Base-by-base conservation (phyloP, 2,329 filamentous ascomycete species). In the Aspergillus fumigatiaffinis region DNA sequence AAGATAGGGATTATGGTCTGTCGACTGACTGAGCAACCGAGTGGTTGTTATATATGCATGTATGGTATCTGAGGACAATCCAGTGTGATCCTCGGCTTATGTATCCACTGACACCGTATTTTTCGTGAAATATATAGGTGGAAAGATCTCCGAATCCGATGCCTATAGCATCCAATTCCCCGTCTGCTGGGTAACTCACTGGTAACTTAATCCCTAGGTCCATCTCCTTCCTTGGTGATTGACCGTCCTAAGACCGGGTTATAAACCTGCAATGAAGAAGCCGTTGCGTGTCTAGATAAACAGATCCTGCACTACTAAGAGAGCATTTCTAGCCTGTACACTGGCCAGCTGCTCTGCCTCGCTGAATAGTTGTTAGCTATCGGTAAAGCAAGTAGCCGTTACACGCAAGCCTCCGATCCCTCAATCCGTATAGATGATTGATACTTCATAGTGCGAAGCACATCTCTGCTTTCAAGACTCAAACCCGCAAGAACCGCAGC, bases 191-290 rank as follows among this genome's bases (percentile, higher is more conserved):
- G 5, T 17, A 17, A 17, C 2, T n/a, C 32, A 7, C 32, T 3
- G 14, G 32, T 38, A 17, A 38, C 32, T 7, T 38, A 8, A 3
- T 17, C 32, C 14, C 14, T 2, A 7, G 14, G 32, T 17, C 17
- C 2, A 5, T 3, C 5, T 12, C 1, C n/a, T n/a, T n/a, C n/a
- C n/a, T n/a, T n/a, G 5, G 5, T 2, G 14, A 38, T 17, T 1
- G 3, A 17, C 14, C 14, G 32, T 38, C 14, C 14, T 3, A 38
- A 7, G 32, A 17, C 32, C 14, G 14, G 0, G 3, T 1, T 5
- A 38, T 38, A 38, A 17, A 17, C 14, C 32, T 3, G 32, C 5
- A 38, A 38, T 1, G 2, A 7, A 17, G 32, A 14, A 17, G 5
- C 3, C 3, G 14, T 17, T 38, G 32, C 14, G 14, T 7, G 32